Base-by-base conservation (phyloP, 2,329 filamentous ascomycete genomes). In the Pseudonectria buxi region DNA sequence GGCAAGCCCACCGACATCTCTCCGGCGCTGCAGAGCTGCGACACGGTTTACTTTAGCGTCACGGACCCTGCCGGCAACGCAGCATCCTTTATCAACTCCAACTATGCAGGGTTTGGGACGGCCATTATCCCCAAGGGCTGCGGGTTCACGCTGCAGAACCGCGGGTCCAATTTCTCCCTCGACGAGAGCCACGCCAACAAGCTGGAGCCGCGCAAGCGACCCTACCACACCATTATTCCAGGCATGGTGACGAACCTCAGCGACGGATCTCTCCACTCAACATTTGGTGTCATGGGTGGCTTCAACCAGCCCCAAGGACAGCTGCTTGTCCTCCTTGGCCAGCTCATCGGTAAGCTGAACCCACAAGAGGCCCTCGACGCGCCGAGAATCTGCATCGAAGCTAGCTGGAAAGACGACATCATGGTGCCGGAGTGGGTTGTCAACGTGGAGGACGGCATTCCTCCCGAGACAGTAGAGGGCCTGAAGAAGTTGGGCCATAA, bases 251-350 rank as follows among this genome's bases (percentile, higher is more conserved):
- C 92, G 0, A 87, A 92, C 48, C 58, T 76, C 13, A 64, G 67
- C 4, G 87, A 94, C 49, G 76, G 77, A 16, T 81, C 75, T 32
- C 64, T 96, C 37, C 86, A 95, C 59, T 83, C 78, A 4, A 84
- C 94, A 0, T 95, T 90, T 53, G 92, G 92, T 35, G 90, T 96
- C 41, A 96, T 96, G 92, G 92, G 92, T 34, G 90, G 88, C 3
- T 96, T 94, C 63, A 96, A 96, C 85, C 92, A 98, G 64, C 92
- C 92, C 0, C 92, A 96, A 62, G 92, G 90, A 14, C 92, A 96
- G 41, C 81, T 96, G 0, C 92, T 96, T 61, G 88, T 95, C 1
- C 65, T 98, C 9, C 69, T 96, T 2, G 94, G 94, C 47, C 89
- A 94, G 74, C 63, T 94, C 1, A 77, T 88, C 0, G 94, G 89